Base-by-base conservation (phyloP, 2,329 filamentous ascomycete species). In the Zalaria sp. region DNA sequence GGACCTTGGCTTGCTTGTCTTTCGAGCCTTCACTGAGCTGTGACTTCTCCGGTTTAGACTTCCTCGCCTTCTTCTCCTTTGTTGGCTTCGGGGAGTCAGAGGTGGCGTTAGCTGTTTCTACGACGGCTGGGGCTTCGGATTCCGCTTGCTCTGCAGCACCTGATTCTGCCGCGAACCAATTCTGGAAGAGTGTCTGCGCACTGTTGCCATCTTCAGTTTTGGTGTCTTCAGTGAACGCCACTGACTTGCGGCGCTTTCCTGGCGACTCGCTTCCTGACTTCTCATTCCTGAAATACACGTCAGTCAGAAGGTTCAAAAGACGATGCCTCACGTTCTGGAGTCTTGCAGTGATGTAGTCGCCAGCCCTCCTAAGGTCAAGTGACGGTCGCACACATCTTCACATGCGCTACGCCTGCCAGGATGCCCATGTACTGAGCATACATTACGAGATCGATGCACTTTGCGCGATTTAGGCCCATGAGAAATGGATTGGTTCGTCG, bases 181-280 rank as follows among this genome's bases (percentile, higher is more conserved):
- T 59, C 46, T 68, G 67, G 58, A 71, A 73, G 32, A 72, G 57
- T 38, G 67, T 61, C 44, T 69, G 66, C 38, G 66, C 66, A 42
- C 66, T 73, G 45, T 69, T 66, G 18, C 71, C 73, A 55, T 80
- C 75, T 37, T 68, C 58, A 5, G 57, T 61, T 53, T 81, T 80
- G 3, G 75, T 77, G 39, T 79, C 77, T 5, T 72, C 65, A 1
- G 77, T 73, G 54, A 83, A 82, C 1, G 75, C 72, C 5, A 83
- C 78, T 3, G 73, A 76, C 55, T 81, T 80, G 47, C 63, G 63
- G 34, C 54, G 54, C 25, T 54, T 32, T n/a, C 7, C 7, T 32
- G 29, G n/a, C 18, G 18, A 18, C 18, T 18, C 18, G 18, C 18
- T 18, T 18, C 18, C 18, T 18, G 18, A 18, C 18, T 18, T 18